phyloP scores from a whole-genome alignment of 1,284 basidiomycete genomes.

The Rhodotorula sp. region DNA sequence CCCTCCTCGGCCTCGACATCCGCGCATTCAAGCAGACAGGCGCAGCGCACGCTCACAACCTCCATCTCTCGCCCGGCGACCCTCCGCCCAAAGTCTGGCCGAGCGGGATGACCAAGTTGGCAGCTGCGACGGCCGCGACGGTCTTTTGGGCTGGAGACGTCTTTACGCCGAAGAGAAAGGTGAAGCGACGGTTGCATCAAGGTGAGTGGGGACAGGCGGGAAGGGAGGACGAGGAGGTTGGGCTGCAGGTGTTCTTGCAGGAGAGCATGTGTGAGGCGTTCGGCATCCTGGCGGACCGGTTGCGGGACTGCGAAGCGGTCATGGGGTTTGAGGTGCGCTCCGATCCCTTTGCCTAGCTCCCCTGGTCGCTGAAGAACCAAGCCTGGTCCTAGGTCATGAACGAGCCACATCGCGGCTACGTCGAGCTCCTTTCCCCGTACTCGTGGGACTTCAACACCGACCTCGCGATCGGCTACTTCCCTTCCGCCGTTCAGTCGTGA shows the following conservation, averaged over 20 bases:
- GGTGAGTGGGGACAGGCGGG: slow-evolving; percentile 18
- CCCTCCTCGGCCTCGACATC: slow-evolving; percentile 47
- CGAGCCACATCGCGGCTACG: slow-evolving; percentile 92
- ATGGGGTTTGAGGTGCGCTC: slow-evolving; percentile 73
- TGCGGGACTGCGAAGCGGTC: slow-evolving; percentile 74
- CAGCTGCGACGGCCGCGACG: slow-evolving; percentile 53
- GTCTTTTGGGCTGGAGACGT: slow-evolving; percentile 70
- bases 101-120: slow-evolving; percentile 78
- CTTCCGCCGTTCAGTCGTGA: slow-evolving; percentile 51
- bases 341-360: not conserved
- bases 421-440: slow-evolving; percentile 77
- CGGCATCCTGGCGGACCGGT: slow-evolving; percentile 63
- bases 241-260: slow-evolving; percentile 80
- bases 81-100: slow-evolving; percentile 43
- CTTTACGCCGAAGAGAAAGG: slow-evolving; percentile 65
- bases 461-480: slow-evolving; percentile 75
- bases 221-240: slow-evolving; percentile 37
- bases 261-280: slow-evolving; percentile 76
- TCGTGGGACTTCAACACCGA: slow-evolving; percentile 91
- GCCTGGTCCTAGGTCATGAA: slow-evolving; percentile 61
- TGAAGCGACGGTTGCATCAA: slow-evolving; percentile 36
- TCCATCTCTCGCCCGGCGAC: slow-evolving; percentile 63
- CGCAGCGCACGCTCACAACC: slow-evolving; percentile 64
- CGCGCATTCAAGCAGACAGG: slow-evolving; percentile 67
- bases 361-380: not conserved